Conservation (phyloP, 371 early-diverging fungal genomes). For the Mucor irregularis region DNA sequence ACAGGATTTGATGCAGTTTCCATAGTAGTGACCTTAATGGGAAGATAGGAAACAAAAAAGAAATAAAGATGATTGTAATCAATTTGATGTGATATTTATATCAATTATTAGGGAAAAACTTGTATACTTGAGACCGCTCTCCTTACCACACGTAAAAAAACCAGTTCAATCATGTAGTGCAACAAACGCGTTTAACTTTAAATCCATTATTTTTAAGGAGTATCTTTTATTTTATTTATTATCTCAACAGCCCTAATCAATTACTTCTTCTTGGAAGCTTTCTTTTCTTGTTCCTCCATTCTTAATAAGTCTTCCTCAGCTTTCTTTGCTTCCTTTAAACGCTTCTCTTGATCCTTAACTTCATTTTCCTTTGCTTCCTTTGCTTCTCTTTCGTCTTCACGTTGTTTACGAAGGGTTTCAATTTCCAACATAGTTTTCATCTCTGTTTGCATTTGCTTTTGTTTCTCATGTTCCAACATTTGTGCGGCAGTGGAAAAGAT, state of each 20-base stretch:
- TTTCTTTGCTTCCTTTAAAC: constrained; percentile 36
- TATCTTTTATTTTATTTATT: too few species aligned
- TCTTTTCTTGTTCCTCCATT: constrained; percentile 26
- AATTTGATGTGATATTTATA: too few species aligned
- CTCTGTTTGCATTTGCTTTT: constrained; percentile 47
- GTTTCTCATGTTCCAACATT: constrained; percentile 68
- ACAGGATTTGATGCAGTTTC: background rate
- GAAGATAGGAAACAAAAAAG: background rate
- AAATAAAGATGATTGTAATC: too few species aligned
- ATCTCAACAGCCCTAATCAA: background rate
- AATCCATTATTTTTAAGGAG: too few species aligned
- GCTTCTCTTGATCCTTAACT: constrained; percentile 29
- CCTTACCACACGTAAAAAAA: too few species aligned
- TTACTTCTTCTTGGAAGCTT: constrained; percentile 17
- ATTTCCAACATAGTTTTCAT: constrained; percentile 46
- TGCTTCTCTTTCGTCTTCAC: constrained; percentile 37
- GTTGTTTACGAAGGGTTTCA: constrained; percentile 39
- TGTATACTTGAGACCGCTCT: too few species aligned
- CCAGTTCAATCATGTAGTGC: too few species aligned
- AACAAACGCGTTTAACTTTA: too few species aligned
- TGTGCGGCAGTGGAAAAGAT: constrained; percentile 86
- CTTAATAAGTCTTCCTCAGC: constrained; percentile 28
- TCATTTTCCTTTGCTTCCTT: constrained; percentile 35
- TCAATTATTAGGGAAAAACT: too few species aligned
- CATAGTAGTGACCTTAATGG: background rate